Base-by-base conservation (phyloP, 441 rosid genomes). In the Brassica hybrid region DNA sequence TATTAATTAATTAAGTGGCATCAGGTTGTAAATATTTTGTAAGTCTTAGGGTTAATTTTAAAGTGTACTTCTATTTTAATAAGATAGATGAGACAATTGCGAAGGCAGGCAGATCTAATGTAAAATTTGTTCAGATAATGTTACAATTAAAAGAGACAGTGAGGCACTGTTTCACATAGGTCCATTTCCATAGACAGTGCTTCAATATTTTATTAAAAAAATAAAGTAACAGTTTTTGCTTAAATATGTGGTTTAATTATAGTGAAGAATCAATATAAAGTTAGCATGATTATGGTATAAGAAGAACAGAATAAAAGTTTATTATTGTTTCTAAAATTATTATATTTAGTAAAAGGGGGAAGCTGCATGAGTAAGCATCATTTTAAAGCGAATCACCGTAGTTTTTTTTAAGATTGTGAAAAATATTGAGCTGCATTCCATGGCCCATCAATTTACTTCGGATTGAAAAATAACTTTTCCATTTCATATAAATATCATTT, bases 91-190 rank as follows among this genome's bases (percentile, higher is more conserved):
- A 54, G 30, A 58, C 36, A 36, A 36, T 23, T 59, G 14, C 7
- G 3, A 34, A 52, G 50, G 72, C 34, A 57, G 67, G 50, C 72
- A 58, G 19, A 75, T 43, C 72, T 75, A 59, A 59, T 58, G 50
- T 43, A n/a, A 10, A 67, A 57, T 17, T 65, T 21, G 65, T 74
- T 19, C 14, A 58, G 17, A 19, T 56, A 6, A n/a, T 74, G 72
- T 38, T 65, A 38, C 45, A 14, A 2, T 56, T 38, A 34, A 54
- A 54, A 9, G 57, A 23, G 62, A 7, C 63, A 21, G 32, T 19
- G 61, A 21, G 72, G 25, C 48, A 67, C 34, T 41, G 59, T 68
- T 68, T 66, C 34, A 27, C 67, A 58, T 30, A 41, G 48, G 48
- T 11, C 48, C 48, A 57, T 74, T 13, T 11, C 48, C 48, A 57